Evolutionary conservation across 495 filamentous ascomycete genomes (phyloP).

Genomic region (Penicillium herquei): DNA sequence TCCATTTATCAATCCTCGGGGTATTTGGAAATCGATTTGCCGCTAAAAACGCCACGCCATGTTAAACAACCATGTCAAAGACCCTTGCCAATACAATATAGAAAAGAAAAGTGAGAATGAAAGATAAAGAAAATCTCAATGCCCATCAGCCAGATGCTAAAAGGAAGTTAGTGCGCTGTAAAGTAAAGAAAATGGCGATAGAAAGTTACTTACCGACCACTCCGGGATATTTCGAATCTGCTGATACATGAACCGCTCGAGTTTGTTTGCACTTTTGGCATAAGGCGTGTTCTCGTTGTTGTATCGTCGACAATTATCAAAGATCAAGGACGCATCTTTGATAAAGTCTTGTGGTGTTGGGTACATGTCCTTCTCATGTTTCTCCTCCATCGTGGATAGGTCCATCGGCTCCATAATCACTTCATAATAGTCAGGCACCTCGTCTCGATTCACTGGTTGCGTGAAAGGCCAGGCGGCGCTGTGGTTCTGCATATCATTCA

Average conservation of each 20-base stretch:
- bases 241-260: slow-evolving; percentile 96
- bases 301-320: slow-evolving; percentile 92
- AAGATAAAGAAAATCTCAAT: slow-evolving; percentile 22
- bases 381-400: slow-evolving; percentile 90
- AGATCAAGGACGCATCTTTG: slow-evolving; percentile 85
- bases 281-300: slow-evolving; percentile 96
- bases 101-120: background rate
- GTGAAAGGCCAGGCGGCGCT: slow-evolving; percentile 91
- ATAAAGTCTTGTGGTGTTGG: slow-evolving; percentile 90
- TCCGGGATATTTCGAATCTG: slow-evolving; percentile 93
- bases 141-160: slow-evolving; percentile 50
- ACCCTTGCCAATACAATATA: slow-evolving; percentile 11
- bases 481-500: slow-evolving; percentile 95
- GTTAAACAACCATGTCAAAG: slow-evolving; percentile 10
- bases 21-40: slow-evolving; percentile 20
- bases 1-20: slow-evolving; percentile 19
- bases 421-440: slow-evolving; percentile 96
- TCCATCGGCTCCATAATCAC: slow-evolving; percentile 99
- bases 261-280: slow-evolving; percentile 90
- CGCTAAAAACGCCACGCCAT: slow-evolving; percentile 20
- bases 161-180: slow-evolving; percentile 9
- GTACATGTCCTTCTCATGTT: slow-evolving; percentile 92
- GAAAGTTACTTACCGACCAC: slow-evolving; percentile 69
- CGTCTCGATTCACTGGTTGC: slow-evolving; percentile 89
- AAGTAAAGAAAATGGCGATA: background rate